Base-by-base conservation (phyloP, 1,139 yeast species). In the Sugiyamaella novakii region DNA sequence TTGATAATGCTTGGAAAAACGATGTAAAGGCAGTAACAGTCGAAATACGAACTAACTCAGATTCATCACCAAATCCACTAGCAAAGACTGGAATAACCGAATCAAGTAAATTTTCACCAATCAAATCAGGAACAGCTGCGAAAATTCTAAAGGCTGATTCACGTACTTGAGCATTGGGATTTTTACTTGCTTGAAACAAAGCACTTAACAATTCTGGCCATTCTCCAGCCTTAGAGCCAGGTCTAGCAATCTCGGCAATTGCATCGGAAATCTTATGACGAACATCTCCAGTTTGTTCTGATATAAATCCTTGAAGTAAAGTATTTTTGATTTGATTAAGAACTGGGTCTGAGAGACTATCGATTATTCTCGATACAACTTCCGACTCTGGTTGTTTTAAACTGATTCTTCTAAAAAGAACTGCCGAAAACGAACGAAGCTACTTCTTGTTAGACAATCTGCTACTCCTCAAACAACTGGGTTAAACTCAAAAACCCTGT, bases 261-360 rank as follows among this genome's bases (percentile, higher is more conserved):
- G 96, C 95, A 71, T 92, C 98, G 3, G 96, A 83, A 48, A 92
- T 74, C 65, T 92, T 92, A 67, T 91, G 97, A 65, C 98, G 83
- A 30, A 89, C 91, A 55, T 77, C 79, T 53, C 80, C 80, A 18
- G 85, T 73, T 63, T 83, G 85, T 51, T 77, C 83, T 2, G 82
- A 65, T 4, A 78, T 66, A 58, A 92, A 87, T 10, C 97, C 98
- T 49, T 77, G 77, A 57, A 91, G 74, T 43, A 92, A 76, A 30
- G 80, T 74, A 12, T 73, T 60, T 59, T 95, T 80, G 50, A 91
- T 81, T 62, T 84, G 87, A 29, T 64, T 67, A 53, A 80, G 75
- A 1, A 82, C 84, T 7, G 76, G 78, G 34, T 76, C 79, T 51
- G 81, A 74, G 22, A 88, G 73, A 34, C 79, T 79, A 21, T 92